Evolutionary conservation across 1,139 yeast genomes (phyloP).

Genomic region (Tardiomyces digboiensis): DNA sequence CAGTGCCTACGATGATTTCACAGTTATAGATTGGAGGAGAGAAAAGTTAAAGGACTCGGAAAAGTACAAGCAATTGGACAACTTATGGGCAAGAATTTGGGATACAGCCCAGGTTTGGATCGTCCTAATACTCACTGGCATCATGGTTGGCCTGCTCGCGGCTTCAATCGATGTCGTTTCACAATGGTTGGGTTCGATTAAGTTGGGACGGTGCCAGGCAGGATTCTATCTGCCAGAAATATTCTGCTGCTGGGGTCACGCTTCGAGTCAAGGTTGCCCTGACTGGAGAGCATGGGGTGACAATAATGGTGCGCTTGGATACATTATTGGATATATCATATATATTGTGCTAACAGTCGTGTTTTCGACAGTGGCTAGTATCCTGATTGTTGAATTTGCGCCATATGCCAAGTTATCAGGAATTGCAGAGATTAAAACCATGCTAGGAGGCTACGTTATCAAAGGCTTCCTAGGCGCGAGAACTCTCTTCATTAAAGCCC

Average conservation of each 20-base stretch:
- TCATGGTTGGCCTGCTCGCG: constrained; percentile 50
- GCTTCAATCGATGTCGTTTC: constrained; percentile 51
- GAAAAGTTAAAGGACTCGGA: neutral
- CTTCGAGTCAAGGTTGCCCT: constrained; percentile 24
- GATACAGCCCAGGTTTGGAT: constrained; percentile 36
- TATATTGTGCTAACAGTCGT: constrained; percentile 27
- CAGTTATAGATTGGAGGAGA: neutral
- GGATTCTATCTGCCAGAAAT: constrained; percentile 29
- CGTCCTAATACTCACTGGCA: constrained; percentile 45
- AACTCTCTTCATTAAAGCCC: constrained; percentile 40
- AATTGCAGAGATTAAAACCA: constrained; percentile 56
- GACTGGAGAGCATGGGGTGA: constrained; percentile 36
- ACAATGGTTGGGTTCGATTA: constrained; percentile 54
- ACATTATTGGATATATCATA: constrained; percentile 27
- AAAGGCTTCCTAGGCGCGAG: constrained; percentile 37
- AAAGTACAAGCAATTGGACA: neutral
- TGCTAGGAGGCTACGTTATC: constrained; percentile 51
- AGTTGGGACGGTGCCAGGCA: constrained; percentile 37
- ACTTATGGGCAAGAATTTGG: neutral
- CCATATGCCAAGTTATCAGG: constrained; percentile 53
- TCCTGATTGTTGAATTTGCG: constrained; percentile 29
- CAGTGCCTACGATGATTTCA: neutral
- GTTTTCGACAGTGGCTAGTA: constrained; percentile 27
- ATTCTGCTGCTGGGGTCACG: constrained; percentile 30
- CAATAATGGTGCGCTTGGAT: constrained; percentile 20